Evolutionary conservation across 345 rosid species (phyloP).

Genomic region (Excoecaria cochinchinensis): DNA sequence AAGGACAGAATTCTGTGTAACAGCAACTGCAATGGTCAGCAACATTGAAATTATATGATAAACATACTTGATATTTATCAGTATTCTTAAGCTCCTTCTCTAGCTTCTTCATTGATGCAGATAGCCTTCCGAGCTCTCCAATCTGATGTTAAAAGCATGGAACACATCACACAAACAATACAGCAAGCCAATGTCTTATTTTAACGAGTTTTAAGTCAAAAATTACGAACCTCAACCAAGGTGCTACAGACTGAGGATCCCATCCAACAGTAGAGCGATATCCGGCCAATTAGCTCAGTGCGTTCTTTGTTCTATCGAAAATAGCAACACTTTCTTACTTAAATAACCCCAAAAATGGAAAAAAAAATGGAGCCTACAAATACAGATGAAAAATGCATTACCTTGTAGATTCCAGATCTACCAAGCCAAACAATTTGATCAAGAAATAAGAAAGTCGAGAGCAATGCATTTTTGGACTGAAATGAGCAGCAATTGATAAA

Average conservation of each 20-base stretch:
- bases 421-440: slow-evolving; percentile 99
- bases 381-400: slow-evolving; percentile 16
- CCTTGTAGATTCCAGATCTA: slow-evolving; percentile 93
- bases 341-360: slow-evolving; percentile 12
- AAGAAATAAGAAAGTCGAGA: slow-evolving; percentile 89
- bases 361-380: neutral
- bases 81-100: slow-evolving; percentile 69
- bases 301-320: slow-evolving; percentile 74
- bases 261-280: slow-evolving; percentile 88
- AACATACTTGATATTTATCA: slow-evolving; percentile 60
- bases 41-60: neutral
- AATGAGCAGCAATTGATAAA: slow-evolving; percentile 21
- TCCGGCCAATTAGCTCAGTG: slow-evolving; percentile 70
- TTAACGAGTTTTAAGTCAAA: neutral
- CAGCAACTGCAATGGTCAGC: neutral
- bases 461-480: slow-evolving; percentile 86
- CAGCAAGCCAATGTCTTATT: neutral
- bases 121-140: slow-evolving; percentile 86
- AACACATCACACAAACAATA: neutral
- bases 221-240: slow-evolving; percentile 73
- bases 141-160: slow-evolving; percentile 39
- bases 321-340: neutral
- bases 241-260: slow-evolving; percentile 79
- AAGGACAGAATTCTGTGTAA: neutral
- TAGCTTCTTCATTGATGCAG: slow-evolving; percentile 71